phyloP scores from a whole-genome alignment of 2,329 filamentous ascomycete genomes.

The Fulvia fulva region DNA sequence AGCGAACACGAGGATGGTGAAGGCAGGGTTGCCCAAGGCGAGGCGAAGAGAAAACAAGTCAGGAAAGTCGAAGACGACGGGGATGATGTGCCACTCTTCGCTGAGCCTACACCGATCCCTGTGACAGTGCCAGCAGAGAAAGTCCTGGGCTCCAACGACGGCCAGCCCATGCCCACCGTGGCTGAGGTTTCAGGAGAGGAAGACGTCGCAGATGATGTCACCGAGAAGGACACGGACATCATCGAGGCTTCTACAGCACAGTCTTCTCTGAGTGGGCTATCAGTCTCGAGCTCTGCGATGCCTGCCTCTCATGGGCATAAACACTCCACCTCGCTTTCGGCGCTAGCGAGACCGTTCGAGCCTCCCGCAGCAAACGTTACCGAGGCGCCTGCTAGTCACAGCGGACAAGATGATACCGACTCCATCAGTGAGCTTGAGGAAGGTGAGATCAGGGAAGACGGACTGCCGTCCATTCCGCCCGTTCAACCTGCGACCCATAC shows the following conservation, averaged over 20 bases:
- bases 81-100: conserved; percentile 72
- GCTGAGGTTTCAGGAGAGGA: conserved; percentile 13
- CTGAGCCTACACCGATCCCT: conserved; percentile 43
- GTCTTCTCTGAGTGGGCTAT: background rate
- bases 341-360: conserved; percentile 66
- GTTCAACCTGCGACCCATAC: conserved; percentile 7
- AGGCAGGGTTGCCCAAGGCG: conserved; percentile 59
- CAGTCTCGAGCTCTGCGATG: conserved; percentile 1
- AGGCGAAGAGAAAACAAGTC: conserved; percentile 71
- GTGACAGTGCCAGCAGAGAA: conserved; percentile 24
- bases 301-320: conserved; percentile 15
- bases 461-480: conserved; percentile 15
- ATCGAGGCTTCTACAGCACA: conserved; percentile 7
- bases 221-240: conserved; percentile 14
- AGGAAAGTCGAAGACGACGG: conserved; percentile 63
- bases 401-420: conserved; percentile 15
- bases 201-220: conserved; percentile 13
- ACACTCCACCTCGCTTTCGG: conserved; percentile 57
- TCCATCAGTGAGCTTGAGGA: conserved; percentile 34
- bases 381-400: background rate
- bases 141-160: conserved; percentile 23
- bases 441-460: conserved; percentile 30
- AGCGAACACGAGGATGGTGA: conserved; percentile 53
- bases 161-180: conserved; percentile 13
- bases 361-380: conserved; percentile 23